These are phyloP conservation scores for Oryza meyeriana DNA, from an alignment of 176 grass and related monocot species.

Conservation along the genomic window DNA sequence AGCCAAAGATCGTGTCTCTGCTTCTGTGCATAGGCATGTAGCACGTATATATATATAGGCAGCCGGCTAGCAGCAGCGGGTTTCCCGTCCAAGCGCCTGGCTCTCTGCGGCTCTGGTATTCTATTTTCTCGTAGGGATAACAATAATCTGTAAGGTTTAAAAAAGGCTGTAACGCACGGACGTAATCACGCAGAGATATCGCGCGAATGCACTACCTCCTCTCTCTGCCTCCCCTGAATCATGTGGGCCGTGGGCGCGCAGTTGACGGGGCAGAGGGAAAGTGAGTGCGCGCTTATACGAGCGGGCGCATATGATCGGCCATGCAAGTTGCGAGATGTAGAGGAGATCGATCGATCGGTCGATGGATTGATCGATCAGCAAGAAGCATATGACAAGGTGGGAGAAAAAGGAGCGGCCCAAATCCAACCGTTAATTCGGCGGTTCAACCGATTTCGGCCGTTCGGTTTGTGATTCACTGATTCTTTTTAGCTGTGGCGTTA, in stretches of 20 bases:
- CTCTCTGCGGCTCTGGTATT: neutral
- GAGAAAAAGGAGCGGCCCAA: neutral
- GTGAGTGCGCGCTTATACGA: neutral
- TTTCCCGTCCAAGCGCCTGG: neutral
- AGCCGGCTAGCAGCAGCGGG: neutral
- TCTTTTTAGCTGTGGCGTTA: neutral
- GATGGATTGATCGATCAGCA: neutral
- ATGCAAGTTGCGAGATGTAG: neutral
- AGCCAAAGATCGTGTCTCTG: no score
- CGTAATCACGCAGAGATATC: neutral
- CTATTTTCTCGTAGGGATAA: neutral
- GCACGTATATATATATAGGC: conserved; percentile 24
- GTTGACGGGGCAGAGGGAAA: neutral
- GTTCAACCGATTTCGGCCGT: neutral
- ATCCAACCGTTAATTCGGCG: neutral
- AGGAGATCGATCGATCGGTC: neutral
- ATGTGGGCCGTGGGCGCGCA: neutral
- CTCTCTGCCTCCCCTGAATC: conserved; percentile 10
- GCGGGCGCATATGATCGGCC: neutral
- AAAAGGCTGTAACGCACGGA: conserved; percentile 1
- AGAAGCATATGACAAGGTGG: conserved; percentile 8
- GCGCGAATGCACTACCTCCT: neutral
- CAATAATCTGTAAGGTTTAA: neutral
- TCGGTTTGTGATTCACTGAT: neutral
- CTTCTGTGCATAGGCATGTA: conserved; percentile 4